Evolutionary conservation across 164 flowering plant species (phyloP).

Genomic region (Platanus orientalis): DNA sequence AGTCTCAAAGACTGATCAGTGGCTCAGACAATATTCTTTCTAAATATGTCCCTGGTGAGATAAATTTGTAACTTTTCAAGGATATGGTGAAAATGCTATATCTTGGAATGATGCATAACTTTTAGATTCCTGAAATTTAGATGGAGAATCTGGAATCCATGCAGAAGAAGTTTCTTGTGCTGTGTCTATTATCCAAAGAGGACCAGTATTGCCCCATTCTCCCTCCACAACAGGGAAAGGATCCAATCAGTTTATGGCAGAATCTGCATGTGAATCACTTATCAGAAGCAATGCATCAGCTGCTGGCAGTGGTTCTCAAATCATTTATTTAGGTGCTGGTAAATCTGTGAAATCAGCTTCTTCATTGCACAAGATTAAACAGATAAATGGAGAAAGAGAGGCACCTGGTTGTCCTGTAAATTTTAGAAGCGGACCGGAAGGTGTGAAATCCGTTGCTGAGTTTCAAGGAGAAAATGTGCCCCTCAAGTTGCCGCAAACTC

Average conservation of each 20-base stretch:
- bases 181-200: conserved; percentile 28
- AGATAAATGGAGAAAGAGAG: conserved; percentile 21
- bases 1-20: conserved; percentile 42
- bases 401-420: conserved; percentile 13
- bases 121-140: conserved; percentile 27
- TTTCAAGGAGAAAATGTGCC: conserved; percentile 54
- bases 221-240: conserved; percentile 57
- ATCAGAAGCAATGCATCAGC: conserved; percentile 17
- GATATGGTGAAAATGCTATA: neutral
- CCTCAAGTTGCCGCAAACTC: conserved; percentile 12
- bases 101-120: neutral
- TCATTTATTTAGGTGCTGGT: conserved; percentile 17
- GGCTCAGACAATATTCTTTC: conserved; percentile 40
- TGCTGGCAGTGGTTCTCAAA: conserved; percentile 18
- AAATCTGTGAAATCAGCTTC: conserved; percentile 22
- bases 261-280: conserved; percentile 20
- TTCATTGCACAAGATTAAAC: conserved; percentile 19
- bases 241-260: conserved; percentile 41
- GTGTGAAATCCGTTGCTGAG: conserved; percentile 24
- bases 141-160: conserved; percentile 82
- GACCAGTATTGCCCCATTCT: conserved; percentile 37
- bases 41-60: conserved; percentile 61
- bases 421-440: conserved; percentile 14
- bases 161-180: conserved; percentile 45
- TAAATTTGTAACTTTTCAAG: neutral